phyloP scores from a whole-genome alignment of 768 basidiomycete genomes.

The Lepiota brunneoincarnata region DNA sequence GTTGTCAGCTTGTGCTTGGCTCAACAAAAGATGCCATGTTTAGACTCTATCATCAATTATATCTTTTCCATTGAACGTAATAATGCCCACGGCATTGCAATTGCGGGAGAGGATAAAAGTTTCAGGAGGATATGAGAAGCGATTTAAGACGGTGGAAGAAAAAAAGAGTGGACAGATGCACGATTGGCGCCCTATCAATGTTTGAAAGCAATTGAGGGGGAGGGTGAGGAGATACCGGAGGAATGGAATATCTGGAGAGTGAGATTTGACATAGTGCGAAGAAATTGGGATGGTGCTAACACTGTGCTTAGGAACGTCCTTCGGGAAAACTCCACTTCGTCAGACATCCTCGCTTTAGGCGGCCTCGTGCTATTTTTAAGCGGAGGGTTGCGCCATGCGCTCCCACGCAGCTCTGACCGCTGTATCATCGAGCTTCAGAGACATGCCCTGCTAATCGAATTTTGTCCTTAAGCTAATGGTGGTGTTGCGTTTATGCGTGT shows the following conservation, averaged over 20 bases:
- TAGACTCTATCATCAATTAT: constrained; percentile 60
- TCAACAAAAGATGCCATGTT: constrained; percentile 63
- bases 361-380: constrained; percentile 77
- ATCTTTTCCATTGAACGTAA: constrained; percentile 60
- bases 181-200: constrained; percentile 80
- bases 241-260: constrained; percentile 83
- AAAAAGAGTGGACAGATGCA: constrained; percentile 75
- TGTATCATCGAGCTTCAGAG: no score
- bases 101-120: constrained; percentile 58
- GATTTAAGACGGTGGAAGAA: constrained; percentile 53
- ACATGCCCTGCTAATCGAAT: no score
- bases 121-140: constrained; percentile 65
- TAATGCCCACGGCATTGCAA: constrained; percentile 57
- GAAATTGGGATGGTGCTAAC: constrained; percentile 72
- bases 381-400: constrained; percentile 65
- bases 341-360: constrained; percentile 75
- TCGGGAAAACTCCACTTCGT: constrained; percentile 67
- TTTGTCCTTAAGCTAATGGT: no score
- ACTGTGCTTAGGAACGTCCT: constrained; percentile 65
- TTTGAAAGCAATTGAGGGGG: constrained; percentile 66
- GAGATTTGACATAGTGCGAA: constrained; percentile 72
- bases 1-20: constrained; percentile 82
- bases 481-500: no score
- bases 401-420: no score
- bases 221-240: constrained; percentile 70